Percentiles rank a stretch among this genome's conserved stretches.
Evolutionary conservation across 2,329 filamentous ascomycete genomes (phyloP).

Genomic region (Cyphellophora attinorum): DNA sequence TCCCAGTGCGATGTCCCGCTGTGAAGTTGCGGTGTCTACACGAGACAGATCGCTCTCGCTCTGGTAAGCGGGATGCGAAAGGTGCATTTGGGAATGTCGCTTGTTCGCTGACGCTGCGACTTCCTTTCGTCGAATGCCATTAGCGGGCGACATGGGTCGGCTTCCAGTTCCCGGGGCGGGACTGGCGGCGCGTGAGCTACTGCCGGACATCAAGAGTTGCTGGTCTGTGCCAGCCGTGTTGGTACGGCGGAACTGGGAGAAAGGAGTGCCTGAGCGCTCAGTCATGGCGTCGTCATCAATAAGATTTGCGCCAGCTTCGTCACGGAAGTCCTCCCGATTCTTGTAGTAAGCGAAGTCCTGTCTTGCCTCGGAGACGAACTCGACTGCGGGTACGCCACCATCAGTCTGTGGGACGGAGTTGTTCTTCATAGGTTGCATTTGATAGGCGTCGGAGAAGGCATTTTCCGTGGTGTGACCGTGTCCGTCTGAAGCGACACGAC

Average conservation of each 20-base stretch:
- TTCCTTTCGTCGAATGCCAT: too few species aligned
- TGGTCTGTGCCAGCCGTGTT: neutral
- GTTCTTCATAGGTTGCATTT: conserved; percentile 59
- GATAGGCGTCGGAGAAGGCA: conserved; percentile 63
- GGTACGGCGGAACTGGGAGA: conserved; percentile 5
- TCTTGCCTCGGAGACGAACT: conserved; percentile 75
- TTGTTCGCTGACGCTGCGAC: too few species aligned
- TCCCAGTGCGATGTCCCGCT: neutral
- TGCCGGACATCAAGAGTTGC: conserved; percentile 9
- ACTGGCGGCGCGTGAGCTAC: conserved; percentile 23
- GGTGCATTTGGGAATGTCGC: too few species aligned
- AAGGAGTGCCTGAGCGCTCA: conserved; percentile 34
- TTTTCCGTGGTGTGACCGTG: conserved; percentile 34
- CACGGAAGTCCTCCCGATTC: conserved; percentile 76
- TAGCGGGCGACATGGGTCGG: conserved; percentile 1
- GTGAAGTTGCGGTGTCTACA: neutral
- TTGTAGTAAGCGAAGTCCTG: conserved; percentile 92
- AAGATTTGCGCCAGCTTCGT: conserved; percentile 70
- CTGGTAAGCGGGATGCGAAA: conserved; percentile 5
- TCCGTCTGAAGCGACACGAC: conserved; percentile 60
- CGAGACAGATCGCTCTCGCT: neutral
- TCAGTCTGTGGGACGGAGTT: conserved; percentile 18
- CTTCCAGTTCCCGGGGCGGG: conserved; percentile 29
- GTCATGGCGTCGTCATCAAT: conserved; percentile 37
- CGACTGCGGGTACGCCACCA: conserved; percentile 64